These are phyloP conservation scores for Besnoitia besnoiti DNA, from an alignment of 169 alveolate genomes.

Conservation along the genomic window DNA sequence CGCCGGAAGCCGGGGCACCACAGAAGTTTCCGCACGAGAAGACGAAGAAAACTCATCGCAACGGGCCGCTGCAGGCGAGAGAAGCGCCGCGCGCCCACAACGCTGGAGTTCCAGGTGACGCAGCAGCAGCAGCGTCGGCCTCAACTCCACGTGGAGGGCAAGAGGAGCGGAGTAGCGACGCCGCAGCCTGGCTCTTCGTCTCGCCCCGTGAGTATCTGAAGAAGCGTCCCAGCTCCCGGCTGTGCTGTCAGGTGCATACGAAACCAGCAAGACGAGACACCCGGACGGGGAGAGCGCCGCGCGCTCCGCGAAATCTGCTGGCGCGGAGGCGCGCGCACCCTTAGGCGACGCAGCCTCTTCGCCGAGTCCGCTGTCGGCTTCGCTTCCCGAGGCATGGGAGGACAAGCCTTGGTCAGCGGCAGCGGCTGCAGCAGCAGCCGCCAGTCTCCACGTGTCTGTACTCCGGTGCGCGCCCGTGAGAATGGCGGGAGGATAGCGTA, in stretches of 20 bases:
- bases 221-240: background rate
- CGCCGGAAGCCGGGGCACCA: background rate
- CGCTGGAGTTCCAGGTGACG: conserved; percentile 5
- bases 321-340: conserved; percentile 15
- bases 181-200: background rate
- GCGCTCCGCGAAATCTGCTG: background rate
- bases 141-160: conserved; percentile 37
- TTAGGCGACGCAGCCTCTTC: background rate
- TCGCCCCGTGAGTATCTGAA: background rate
- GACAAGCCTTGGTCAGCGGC: background rate
- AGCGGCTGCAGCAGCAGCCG: conserved; percentile 43
- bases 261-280: background rate
- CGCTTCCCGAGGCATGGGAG: no score
- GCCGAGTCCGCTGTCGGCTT: background rate
- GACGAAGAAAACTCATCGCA: background rate
- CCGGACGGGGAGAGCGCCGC: background rate
- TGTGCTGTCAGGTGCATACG: background rate
- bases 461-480: background rate
- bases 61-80: background rate
- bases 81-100: background rate
- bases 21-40: background rate
- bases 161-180: conserved; percentile 48
- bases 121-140: conserved; percentile 44
- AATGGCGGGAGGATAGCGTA: background rate
- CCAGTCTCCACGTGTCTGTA: conserved; percentile 17